Base-by-base conservation (phyloP, 495 filamentous ascomycete genomes). In the Cryomyces antarcticus region DNA sequence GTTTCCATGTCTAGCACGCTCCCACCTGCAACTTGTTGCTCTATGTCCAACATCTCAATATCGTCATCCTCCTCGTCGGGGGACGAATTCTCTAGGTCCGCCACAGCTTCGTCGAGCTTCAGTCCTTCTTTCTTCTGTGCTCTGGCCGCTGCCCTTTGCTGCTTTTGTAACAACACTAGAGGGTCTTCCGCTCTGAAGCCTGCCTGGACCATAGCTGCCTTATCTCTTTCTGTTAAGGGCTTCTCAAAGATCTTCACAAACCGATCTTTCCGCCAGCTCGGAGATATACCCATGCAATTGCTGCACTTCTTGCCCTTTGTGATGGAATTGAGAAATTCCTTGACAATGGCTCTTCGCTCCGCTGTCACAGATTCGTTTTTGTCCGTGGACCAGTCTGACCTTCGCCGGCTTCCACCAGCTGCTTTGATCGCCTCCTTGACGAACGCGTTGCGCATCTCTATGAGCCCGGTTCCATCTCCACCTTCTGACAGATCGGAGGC, bases 171-270 rank as follows among this genome's bases (percentile, higher is more conserved):
- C 37, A 71, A 64, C 4, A 62, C 38, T 38, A 58, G 62, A 24
- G 80, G 73, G 52, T 87, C 85, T 31, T 65, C 64, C 30, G 70
- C 68, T 41, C 75, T 73, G 54, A 80, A 73, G 17, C 77, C 80
- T 17, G 67, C 70, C 46, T 80, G 73, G 3, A 70, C 55, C 75
- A 89, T 94, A 31, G 76, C 70, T 7, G 73, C 70, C 51, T 69
- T 73, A 5, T 82, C 71, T 57, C 88, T 93, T 24, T 64, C 52
- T 27, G 62, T 59, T 35, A 96, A 60, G 5, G 78, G 67, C 53
- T 84, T 88, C 51, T 86, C 75, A 59, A 95, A 99, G 42, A 99
- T 89, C 59, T 95, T 96, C 49, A 79, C 77, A 54, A 70, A 86
- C 28, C 77, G 70, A 48, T 96, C 87, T 52, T 88, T 92, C 50